These are phyloP conservation scores for Emmonsiellopsis sp. DNA, from an alignment of 2,329 filamentous ascomycete genomes.

Conservation along the genomic window DNA sequence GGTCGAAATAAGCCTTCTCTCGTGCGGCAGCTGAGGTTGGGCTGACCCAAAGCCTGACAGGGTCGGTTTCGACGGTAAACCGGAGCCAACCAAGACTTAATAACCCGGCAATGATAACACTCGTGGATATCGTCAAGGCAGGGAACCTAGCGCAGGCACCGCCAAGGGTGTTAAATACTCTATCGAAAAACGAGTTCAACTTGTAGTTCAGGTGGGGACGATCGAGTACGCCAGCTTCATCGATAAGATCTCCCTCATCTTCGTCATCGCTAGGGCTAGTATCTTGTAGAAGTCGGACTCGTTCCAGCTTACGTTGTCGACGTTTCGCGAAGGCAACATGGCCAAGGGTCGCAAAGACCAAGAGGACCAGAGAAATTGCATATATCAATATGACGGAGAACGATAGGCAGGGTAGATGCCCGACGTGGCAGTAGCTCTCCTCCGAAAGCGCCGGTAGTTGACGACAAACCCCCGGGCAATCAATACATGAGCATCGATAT, in stretches of 20 bases:
- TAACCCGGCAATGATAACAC: slow-evolving; percentile 64
- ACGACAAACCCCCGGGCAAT: slow-evolving; percentile 80
- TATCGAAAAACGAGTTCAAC: slow-evolving; percentile 74
- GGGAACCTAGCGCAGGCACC: slow-evolving; percentile 75
- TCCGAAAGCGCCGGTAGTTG: slow-evolving; percentile 67
- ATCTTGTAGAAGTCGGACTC: slow-evolving; percentile 79
- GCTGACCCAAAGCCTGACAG: slow-evolving; percentile 92
- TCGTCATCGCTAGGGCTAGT: slow-evolving; percentile 80
- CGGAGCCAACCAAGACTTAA: slow-evolving; percentile 80
- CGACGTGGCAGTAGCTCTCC: slow-evolving; percentile 67
- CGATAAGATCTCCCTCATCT: slow-evolving; percentile 77
- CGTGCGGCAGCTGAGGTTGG: slow-evolving; percentile 81
- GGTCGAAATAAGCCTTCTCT: slow-evolving; percentile 90
- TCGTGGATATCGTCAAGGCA: slow-evolving; percentile 66
- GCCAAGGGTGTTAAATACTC: slow-evolving; percentile 69
- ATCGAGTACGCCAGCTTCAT: slow-evolving; percentile 67
- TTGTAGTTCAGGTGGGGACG: slow-evolving; percentile 69
- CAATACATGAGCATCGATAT: slow-evolving; percentile 86
- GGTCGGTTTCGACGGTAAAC: slow-evolving; percentile 84
- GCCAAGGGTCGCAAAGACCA: slow-evolving; percentile 58
- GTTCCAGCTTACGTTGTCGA: slow-evolving; percentile 64
- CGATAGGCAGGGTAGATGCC: slow-evolving; percentile 80
- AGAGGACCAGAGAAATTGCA: slow-evolving; percentile 58
- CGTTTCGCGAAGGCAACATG: slow-evolving; percentile 69
- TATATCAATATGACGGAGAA: slow-evolving; percentile 88